A percentile compares a stretch with the other conserved stretches of the same genome.
These are phyloP conservation scores for Nakazawaea ishiwadae DNA, from an alignment of 805 yeast species.

Conservation along the genomic window DNA sequence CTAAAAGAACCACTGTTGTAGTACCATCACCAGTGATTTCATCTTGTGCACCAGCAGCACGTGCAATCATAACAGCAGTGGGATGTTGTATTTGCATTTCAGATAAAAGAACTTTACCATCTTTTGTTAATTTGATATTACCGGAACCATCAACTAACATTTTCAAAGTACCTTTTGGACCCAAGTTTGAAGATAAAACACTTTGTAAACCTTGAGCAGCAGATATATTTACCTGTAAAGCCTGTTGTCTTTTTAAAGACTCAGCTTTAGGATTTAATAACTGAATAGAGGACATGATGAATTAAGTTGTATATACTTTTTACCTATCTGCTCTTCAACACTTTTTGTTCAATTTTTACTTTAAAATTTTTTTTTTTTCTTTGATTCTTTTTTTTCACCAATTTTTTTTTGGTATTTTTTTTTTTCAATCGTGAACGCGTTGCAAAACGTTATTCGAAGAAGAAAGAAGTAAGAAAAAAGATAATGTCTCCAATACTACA, in stretches of 20 bases:
- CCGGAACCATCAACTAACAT: constrained; percentile 98
- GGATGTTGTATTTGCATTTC: constrained; percentile 98
- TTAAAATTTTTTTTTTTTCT: background rate
- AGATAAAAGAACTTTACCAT: constrained; percentile 86
- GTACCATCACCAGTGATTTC: constrained; percentile 99
- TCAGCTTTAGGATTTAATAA: constrained; percentile 96
- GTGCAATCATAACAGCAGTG: constrained; percentile 85
- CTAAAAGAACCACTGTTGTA: constrained; percentile 88
- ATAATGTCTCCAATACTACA: too few relatives aligned
- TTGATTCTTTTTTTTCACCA: too few relatives aligned
- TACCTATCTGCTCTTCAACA: too few relatives aligned
- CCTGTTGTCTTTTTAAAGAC: constrained; percentile 92
- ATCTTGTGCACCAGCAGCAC: constrained; percentile 98
- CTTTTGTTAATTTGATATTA: constrained; percentile 90
- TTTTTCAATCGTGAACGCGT: too few relatives aligned
- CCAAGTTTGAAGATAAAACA: constrained; percentile 86
- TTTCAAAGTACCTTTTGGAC: constrained; percentile 96
- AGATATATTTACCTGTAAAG: constrained; percentile 87
- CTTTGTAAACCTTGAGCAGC: constrained; percentile 97
- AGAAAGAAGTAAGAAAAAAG: too few relatives aligned
- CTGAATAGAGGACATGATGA: constrained; percentile 50
- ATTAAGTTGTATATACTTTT: too few relatives aligned
- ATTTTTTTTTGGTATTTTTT: too few relatives aligned
- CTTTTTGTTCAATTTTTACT: background rate
- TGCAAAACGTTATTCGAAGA: too few relatives aligned